Conservation (phyloP, 1,284 basidiomycete genomes). For the Exobasidium rhododendri region DNA sequence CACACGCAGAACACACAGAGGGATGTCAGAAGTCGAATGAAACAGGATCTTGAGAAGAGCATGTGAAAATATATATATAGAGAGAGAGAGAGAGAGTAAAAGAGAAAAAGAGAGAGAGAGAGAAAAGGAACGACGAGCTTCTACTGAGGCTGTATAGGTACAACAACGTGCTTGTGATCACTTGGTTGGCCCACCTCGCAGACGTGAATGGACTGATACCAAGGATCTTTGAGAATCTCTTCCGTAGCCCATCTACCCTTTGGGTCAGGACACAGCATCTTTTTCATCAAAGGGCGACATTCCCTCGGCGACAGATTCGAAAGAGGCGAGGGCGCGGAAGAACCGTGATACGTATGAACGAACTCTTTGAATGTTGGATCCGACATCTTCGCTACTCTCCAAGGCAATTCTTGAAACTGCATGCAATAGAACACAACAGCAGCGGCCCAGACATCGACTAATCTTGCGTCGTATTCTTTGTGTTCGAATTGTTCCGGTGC, state of each 20-base stretch:
- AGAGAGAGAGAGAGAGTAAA: slow-evolving; percentile 1
- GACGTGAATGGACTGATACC: slow-evolving; percentile 61
- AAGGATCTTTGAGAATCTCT: slow-evolving; percentile 75
- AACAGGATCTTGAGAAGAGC: neutral
- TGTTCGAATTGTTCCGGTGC: slow-evolving; percentile 94
- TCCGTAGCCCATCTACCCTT: slow-evolving; percentile 75
- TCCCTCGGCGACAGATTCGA: slow-evolving; percentile 83
- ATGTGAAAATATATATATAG: neutral
- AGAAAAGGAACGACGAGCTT: neutral
- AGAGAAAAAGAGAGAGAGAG: neutral
- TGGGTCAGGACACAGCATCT: slow-evolving; percentile 95
- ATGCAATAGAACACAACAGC: slow-evolving; percentile 98
- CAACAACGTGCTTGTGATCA: slow-evolving; percentile 19
- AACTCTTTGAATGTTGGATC: slow-evolving; percentile 84
- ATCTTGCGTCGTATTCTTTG: slow-evolving; percentile 95
- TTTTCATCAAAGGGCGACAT: slow-evolving; percentile 78
- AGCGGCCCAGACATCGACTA: slow-evolving; percentile 96
- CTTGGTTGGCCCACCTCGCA: slow-evolving; percentile 15
- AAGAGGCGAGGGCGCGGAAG: slow-evolving; percentile 60
- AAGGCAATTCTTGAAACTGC: slow-evolving; percentile 61
- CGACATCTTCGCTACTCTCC: slow-evolving; percentile 83
- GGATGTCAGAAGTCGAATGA: neutral
- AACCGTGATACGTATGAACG: slow-evolving; percentile 63
- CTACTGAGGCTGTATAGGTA: neutral
- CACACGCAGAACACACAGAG: neutral